Evolutionary conservation across 495 filamentous ascomycete species (phyloP), one percentile per base, ranked within the genome.

Genomic region (Podospora comata): DNA sequence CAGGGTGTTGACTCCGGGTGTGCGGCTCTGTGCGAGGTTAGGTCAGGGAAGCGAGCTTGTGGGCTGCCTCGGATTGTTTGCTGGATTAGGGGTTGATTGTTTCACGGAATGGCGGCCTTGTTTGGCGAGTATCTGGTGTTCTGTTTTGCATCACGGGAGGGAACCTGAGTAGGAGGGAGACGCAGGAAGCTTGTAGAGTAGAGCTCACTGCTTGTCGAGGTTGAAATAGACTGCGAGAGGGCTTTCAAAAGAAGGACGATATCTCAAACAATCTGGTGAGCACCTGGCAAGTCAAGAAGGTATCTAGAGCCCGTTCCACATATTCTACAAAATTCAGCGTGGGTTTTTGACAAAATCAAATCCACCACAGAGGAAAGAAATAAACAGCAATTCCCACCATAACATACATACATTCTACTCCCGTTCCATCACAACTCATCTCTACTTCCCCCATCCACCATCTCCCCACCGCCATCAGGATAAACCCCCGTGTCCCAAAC

Each of bases 401-500:
- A 32, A 23, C 59, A 61, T 26, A 23, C 20, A 6, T 28, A 61
- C 7, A 61, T 28, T 61, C 19, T 39, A 19, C 20, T 18, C 18
- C 19, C 39, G 39, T 63, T 63, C 30, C 28, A 18, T 65, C 28
- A 65, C 30, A 65, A 48, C 34, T 61, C 61, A 48, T 59, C 60
- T 5, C 18, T 30, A 23, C 23, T 54, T 5, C 19, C 32, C 15
- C 23, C 30, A 5, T 32, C 39, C 39, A 18, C 39, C 39, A 11
- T 2, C 39, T 13, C 39, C 15, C 39, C 39, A 2, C 39, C 39
- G 9, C 39, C 15, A 16, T 16, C 13, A 5, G 5, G 5, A 70
- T 71, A 82, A 34, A 78, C 76, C n/a, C 80, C 78, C 16, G 80
- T 82, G 68, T 82, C 83, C 85, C 85, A 99, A 57, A 97, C 92